Evolutionary conservation across 768 basidiomycete genomes (phyloP), one percentile per base, ranked within the genome.

Genomic region (Phylloporus sp.): DNA sequence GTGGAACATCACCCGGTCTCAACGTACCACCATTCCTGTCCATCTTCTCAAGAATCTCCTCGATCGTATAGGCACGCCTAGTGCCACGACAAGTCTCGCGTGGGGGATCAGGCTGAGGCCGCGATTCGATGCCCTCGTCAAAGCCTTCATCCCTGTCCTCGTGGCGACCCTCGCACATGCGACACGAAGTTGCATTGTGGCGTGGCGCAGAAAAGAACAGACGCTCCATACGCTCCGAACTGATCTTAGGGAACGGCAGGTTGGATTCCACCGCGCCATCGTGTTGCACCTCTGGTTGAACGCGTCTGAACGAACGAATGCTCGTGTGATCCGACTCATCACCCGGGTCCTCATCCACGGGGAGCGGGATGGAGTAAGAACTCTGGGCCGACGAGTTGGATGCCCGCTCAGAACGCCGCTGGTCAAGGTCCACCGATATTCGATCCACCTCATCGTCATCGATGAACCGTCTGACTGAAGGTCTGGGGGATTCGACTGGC

Each of bases 121-220:
- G 38, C 5, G 24, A 39, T 22, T 52, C 52, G 3, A 38, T 6
- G 13, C 54, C 48, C 1, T 54, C 59, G 4, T 49, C 53, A 38
- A 57, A 47, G 14, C 46, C 49, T 36, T 50, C 55, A 24, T 62
- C 60, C 0, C 35, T 50, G 37, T 39, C 48, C 7, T 54, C 54
- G 4, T 40, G 33, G 14, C 9, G 29, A 27, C 81, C 70, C 58
- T 77, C 76, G 58, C 89, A 91, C 41, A 82, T 53, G 34, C 52
- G 62, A 58, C 87, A 88, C 3, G 82, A 86, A 49, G 75, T 73
- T 17, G 77, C 72, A 53, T 90, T 80, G 54, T 92, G 90, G 35
- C 80, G 81, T 3, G 86, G 84, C 2, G 84, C 80, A 37, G 81
- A 81, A 66, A 89, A 90, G 69, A 94, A 92, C 41, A 93, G 66